These are phyloP conservation scores for Tuber melanosporum DNA, from an alignment of 495 filamentous ascomycete genomes.

Conservation along the genomic window DNA sequence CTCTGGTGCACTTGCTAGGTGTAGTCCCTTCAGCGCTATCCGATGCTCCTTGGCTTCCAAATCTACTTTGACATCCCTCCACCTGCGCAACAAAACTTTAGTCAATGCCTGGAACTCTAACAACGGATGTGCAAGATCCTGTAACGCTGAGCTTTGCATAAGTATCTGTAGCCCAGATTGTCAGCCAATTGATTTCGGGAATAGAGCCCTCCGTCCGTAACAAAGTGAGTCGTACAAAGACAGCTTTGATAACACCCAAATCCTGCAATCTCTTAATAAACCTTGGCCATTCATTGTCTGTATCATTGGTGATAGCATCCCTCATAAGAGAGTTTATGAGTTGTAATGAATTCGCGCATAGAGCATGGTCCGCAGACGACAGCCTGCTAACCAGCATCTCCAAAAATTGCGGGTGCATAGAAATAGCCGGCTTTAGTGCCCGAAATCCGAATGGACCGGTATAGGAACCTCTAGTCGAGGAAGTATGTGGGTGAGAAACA, in stretches of 20 bases:
- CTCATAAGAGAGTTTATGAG: constrained; percentile 92
- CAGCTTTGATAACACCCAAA: constrained; percentile 84
- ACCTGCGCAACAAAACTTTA: constrained; percentile 83
- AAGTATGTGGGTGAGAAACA: constrained; percentile 71
- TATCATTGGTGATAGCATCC: constrained; percentile 78
- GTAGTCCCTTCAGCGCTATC: constrained; percentile 72
- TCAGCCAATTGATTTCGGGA: constrained; percentile 9
- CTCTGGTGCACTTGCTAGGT: constrained; percentile 73
- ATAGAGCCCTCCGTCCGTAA: not conserved
- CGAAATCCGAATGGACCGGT: constrained; percentile 66
- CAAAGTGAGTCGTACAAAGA: constrained; percentile 51
- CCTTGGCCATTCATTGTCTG: constrained; percentile 78
- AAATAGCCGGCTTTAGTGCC: constrained; percentile 85
- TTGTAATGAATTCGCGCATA: constrained; percentile 92
- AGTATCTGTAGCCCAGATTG: constrained; percentile 48
- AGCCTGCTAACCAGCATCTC: constrained; percentile 86
- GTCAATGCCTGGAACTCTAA: constrained; percentile 91
- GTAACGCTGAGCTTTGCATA: constrained; percentile 89
- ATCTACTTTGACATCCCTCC: constrained; percentile 78
- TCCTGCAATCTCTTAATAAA: constrained; percentile 92
- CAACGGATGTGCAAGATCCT: constrained; percentile 86
- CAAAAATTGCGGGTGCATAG: constrained; percentile 83
- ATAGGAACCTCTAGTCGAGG: constrained; percentile 43
- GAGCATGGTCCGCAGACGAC: constrained; percentile 86
- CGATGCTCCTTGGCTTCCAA: constrained; percentile 83